These are phyloP conservation scores for Penicillium angulare DNA, from an alignment of 495 filamentous ascomycete genomes.

Conservation along the genomic window DNA sequence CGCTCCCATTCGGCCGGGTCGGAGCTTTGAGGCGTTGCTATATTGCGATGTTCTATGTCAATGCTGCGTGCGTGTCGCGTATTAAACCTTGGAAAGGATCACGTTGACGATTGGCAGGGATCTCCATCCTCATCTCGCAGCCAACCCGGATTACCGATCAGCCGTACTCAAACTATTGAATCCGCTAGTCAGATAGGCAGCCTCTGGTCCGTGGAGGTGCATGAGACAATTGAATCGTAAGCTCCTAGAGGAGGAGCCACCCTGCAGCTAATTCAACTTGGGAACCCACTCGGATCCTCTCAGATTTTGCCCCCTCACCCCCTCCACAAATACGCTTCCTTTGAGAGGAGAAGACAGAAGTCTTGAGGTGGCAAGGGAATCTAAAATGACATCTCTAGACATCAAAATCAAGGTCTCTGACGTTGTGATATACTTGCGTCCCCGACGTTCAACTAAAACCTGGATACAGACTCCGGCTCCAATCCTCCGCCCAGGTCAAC, in stretches of 20 bases:
- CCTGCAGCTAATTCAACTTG: constrained; percentile 5
- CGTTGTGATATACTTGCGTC: neutral
- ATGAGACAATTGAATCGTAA: constrained; percentile 2
- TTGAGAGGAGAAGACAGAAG: no score
- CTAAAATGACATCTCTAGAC: neutral
- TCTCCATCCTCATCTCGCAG: no score
- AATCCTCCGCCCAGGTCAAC: neutral
- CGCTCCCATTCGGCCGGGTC: no score
- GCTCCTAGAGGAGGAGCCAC: constrained; percentile 9
- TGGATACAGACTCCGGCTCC: neutral
- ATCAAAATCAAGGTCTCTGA: neutral
- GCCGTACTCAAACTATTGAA: neutral
- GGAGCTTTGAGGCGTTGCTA: no score
- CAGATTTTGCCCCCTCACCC: neutral
- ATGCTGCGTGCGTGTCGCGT: no score
- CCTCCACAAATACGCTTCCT: neutral
- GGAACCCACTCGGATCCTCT: constrained; percentile 4
- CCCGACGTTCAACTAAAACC: neutral
- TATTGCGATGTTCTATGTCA: no score
- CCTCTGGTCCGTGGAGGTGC: neutral
- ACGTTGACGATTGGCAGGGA: neutral
- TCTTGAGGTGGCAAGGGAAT: neutral
- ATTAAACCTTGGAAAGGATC: no score
- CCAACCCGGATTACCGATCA: no score
- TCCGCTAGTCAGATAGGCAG: neutral